A percentile compares a stretch with the other conserved stretches of the same genome.
These are phyloP conservation scores for Haberlea rhodopensis DNA, from an alignment of 257 asterid genomes.

Conservation along the genomic window DNA sequence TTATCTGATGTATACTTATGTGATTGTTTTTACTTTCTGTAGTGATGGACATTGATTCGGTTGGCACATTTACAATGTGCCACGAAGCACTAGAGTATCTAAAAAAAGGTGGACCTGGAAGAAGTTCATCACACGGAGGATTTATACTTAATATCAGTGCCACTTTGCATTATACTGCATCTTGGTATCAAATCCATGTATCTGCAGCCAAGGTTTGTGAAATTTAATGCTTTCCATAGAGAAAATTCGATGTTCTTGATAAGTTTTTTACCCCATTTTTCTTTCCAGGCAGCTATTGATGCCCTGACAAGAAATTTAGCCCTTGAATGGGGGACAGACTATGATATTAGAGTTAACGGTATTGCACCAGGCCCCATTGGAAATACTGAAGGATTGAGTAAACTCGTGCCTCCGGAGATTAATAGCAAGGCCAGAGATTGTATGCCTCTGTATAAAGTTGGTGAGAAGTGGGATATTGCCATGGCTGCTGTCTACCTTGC, in stretches of 20 bases:
- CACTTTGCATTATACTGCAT: slow-evolving; percentile 82
- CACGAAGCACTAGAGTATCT: slow-evolving; percentile 53
- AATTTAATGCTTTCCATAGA: slow-evolving; percentile 7
- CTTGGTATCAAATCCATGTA: slow-evolving; percentile 93
- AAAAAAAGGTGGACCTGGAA: slow-evolving; percentile 47
- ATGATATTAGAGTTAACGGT: slow-evolving; percentile 79
- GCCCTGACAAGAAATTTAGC: slow-evolving; percentile 78
- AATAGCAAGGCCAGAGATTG: slow-evolving; percentile 33
- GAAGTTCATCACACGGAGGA: slow-evolving; percentile 64
- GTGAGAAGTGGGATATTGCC: slow-evolving; percentile 93
- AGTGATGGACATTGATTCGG: slow-evolving; percentile 72
- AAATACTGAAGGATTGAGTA: slow-evolving; percentile 71
- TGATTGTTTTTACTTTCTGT: slow-evolving; percentile 24
- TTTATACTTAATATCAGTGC: slow-evolving; percentile 80
- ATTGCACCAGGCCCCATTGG: slow-evolving; percentile 91
- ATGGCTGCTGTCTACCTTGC: slow-evolving; percentile 88
- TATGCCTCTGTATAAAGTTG: slow-evolving; percentile 63
- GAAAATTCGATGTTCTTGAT: slow-evolving; percentile 5
- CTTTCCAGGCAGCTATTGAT: slow-evolving; percentile 74
- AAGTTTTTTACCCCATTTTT: slow-evolving; percentile 8
- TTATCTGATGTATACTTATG: slow-evolving; percentile 5
- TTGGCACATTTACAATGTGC: slow-evolving; percentile 68
- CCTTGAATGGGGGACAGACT: slow-evolving; percentile 88
- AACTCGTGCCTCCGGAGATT: slow-evolving; percentile 67
- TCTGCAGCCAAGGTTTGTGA: slow-evolving; percentile 84